Evolutionary conservation across 139 green algal species (phyloP), one percentile per base, ranked within the genome.

Genomic region (Pleodorina starrii): DNA sequence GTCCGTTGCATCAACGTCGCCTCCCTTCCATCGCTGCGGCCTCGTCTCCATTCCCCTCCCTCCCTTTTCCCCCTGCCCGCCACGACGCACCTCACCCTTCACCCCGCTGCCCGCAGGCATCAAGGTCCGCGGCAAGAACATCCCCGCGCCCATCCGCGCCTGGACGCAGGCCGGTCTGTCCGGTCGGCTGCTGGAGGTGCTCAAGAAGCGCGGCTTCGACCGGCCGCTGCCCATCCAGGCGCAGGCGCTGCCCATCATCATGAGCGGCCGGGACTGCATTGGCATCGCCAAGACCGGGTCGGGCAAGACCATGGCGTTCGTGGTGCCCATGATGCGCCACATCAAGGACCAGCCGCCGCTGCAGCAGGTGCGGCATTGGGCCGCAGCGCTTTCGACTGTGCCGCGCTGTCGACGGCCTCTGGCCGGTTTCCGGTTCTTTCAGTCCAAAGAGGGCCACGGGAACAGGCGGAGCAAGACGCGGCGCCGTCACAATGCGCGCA

Each of bases 271-370:
- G 7, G 98, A 99, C 94, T 99, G 96, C 94, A 99, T 99, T 40
- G 98, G 96, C 87, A 98, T 99, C 86, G 98, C 98, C 63, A 99
- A 99, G 94, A 99, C 98, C 7, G 98, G 98, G 59, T 96, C 88
- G 60, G 98, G 98, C 89, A 99, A 99, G 96, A 99, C 98, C 16
- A 92, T 99, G 14, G 98, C 97, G 1, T 99, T 99, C 88, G 95
- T 99, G 80, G 93, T 99, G 83, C 98, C 98, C 60, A 97, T 99
- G 95, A 89, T 99, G 90, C 93, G 98, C 1, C 98, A 99, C 92
- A 96, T 99, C 75, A 98, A 98, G 90, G 98, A 99, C 92, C 97
- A 99, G 94, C 91, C 93, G 46, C 86, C 93, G 32, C 90, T 99
- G 36, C 86, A 73, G 57, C 83, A 93, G 46, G 83, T 88, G 83